Percentiles rank a stretch among this genome's conserved stretches.
Evolutionary conservation across 257 asterid genomes (phyloP).

Genomic region (Forsythia viridissima): DNA sequence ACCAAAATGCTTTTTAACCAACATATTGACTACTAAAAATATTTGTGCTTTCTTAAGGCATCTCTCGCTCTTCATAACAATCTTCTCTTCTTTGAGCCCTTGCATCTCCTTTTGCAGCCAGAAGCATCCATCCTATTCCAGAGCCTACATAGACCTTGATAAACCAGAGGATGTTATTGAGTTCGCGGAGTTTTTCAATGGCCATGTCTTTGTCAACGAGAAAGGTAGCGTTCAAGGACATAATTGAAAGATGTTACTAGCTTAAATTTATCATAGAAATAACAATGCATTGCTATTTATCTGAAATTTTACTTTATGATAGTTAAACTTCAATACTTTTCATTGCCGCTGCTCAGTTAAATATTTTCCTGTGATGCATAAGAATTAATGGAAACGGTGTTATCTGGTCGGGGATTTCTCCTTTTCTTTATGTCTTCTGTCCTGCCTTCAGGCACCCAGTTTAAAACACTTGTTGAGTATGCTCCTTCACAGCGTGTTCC

Average conservation of each 20-base stretch:
- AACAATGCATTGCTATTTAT: not conserved
- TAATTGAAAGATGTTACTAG: constrained; percentile 23
- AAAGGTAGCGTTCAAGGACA: constrained; percentile 57
- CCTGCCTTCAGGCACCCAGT: constrained; percentile 71
- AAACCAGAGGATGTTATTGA: constrained; percentile 84
- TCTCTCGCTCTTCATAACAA: not conserved
- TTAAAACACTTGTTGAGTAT: constrained; percentile 83
- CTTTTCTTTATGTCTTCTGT: constrained; percentile 20
- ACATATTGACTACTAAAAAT: not conserved
- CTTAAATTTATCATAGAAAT: constrained; percentile 5
- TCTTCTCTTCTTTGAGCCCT: constrained; percentile 22
- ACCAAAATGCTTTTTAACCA: not conserved
- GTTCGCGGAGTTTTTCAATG: constrained; percentile 88
- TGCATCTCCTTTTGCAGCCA: constrained; percentile 60
- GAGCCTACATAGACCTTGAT: constrained; percentile 81
- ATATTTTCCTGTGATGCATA: constrained; percentile 1
- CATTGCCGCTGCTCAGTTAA: not conserved
- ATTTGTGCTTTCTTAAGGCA: not conserved
- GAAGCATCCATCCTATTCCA: constrained; percentile 62
- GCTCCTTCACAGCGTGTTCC: constrained; percentile 99
- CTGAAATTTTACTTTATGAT: not conserved
- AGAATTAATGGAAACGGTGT: not conserved
- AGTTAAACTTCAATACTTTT: not conserved
- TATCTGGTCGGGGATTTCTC: not conserved
- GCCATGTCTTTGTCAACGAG: constrained; percentile 93